Percentiles rank a stretch among this genome's conserved stretches.
These are phyloP conservation scores for Wickerhamomyces sydowiorum DNA, from an alignment of 805 yeast genomes.

Conservation along the genomic window DNA sequence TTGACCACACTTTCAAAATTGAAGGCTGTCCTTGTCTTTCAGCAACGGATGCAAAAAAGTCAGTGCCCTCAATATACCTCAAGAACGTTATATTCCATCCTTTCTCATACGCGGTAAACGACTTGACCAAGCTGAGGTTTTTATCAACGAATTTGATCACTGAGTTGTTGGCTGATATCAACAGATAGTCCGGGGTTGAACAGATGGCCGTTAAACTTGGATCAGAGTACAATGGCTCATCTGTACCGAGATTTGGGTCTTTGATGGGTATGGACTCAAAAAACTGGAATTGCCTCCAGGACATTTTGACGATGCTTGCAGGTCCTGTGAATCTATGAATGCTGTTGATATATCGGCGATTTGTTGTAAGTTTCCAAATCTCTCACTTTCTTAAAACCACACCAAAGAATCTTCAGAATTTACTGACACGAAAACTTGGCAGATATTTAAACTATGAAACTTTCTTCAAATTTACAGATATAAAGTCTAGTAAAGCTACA, in stretches of 20 bases:
- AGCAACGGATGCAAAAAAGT: conserved; percentile 63
- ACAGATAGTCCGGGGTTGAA: conserved; percentile 49
- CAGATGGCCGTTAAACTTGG: conserved; percentile 61
- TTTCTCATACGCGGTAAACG: conserved; percentile 59
- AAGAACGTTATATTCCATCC: conserved; percentile 62
- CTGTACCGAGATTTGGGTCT: conserved; percentile 70
- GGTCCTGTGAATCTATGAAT: too few relatives aligned
- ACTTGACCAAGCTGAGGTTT: conserved; percentile 37
- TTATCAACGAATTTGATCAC: conserved; percentile 50
- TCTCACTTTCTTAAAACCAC: too few relatives aligned
- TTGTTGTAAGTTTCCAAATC: too few relatives aligned
- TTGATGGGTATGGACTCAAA: conserved; percentile 77
- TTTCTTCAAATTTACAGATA: too few relatives aligned
- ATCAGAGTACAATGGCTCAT: conserved; percentile 71
- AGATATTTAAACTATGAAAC: too few relatives aligned
- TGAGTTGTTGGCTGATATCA: conserved; percentile 51
- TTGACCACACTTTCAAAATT: conserved; percentile 66
- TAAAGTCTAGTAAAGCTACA: too few relatives aligned
- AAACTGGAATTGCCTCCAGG: conserved; percentile 82
- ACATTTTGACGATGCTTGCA: conserved; percentile 14
- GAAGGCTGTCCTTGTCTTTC: conserved; percentile 70
- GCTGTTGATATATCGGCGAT: too few relatives aligned
- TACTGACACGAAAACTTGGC: too few relatives aligned
- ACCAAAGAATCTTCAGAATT: too few relatives aligned
- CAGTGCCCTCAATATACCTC: conserved; percentile 39